Evolutionary conservation across 805 yeast species (phyloP).

Genomic region (Yamadazyma akitaensis): DNA sequence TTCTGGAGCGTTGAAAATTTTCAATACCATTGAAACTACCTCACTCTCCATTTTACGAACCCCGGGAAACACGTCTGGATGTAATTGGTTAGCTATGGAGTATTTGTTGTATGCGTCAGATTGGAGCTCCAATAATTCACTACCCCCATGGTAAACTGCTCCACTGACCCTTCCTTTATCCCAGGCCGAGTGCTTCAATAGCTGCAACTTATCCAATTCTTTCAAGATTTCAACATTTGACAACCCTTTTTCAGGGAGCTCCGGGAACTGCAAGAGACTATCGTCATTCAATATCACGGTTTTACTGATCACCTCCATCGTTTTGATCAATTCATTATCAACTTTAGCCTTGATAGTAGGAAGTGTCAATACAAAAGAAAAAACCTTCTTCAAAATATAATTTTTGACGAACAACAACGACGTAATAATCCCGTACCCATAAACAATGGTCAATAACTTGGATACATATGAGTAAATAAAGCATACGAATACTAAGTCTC

Average conservation of each 20-base stretch:
- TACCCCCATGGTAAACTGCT: conserved; percentile 95
- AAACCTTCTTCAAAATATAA: conserved; percentile 16
- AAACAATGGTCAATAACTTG: conserved; percentile 11
- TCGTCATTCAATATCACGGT: conserved; percentile 56
- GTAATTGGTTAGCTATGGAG: conserved; percentile 89
- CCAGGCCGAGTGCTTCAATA: conserved; percentile 74
- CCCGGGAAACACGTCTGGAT: conserved; percentile 96
- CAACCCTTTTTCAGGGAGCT: conserved; percentile 62
- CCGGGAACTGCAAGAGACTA: conserved; percentile 39
- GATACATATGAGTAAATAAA: conserved; percentile 11
- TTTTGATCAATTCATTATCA: conserved; percentile 53
- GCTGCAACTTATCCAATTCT: conserved; percentile 49
- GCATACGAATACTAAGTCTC: conserved; percentile 22
- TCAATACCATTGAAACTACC: conserved; percentile 85
- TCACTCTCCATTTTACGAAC: conserved; percentile 96
- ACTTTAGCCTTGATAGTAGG: conserved; percentile 58
- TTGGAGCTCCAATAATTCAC: conserved; percentile 70
- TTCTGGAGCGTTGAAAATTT: conserved; percentile 74
- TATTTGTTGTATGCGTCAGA: conserved; percentile 70
- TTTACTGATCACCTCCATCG: conserved; percentile 48
- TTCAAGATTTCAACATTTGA: conserved; percentile 41
- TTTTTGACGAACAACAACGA: conserved; percentile 18
- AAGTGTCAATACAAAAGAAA: conserved; percentile 35
- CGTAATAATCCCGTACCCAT: conserved; percentile 42
- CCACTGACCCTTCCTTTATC: conserved; percentile 84